phyloP scores from a whole-genome alignment of 441 rosid genomes.

The Populus hybrid region DNA sequence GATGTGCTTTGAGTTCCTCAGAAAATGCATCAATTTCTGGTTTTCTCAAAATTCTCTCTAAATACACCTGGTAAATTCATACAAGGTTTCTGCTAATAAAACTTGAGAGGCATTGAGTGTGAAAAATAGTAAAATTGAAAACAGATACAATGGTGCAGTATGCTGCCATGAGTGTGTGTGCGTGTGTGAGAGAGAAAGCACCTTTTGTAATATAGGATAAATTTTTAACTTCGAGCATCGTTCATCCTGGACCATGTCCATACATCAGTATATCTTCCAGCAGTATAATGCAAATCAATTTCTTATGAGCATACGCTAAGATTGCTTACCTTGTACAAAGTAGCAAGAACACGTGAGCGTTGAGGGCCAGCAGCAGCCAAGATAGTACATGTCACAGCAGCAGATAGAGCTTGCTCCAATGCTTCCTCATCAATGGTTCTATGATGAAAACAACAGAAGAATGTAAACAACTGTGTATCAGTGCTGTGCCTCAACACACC shows the following conservation, averaged over 20 bases:
- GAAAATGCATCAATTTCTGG: constrained; percentile 96
- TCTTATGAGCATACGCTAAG: constrained; percentile 7
- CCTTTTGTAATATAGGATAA: constrained; percentile 96
- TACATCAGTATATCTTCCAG: constrained; percentile 22
- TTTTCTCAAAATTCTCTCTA: constrained; percentile 92
- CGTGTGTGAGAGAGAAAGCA: constrained; percentile 16
- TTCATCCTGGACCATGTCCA: constrained; percentile 70
- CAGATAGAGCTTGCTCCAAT: constrained; percentile 82
- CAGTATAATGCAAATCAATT: constrained; percentile 6
- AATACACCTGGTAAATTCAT: constrained; percentile 66
- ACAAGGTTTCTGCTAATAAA: not conserved
- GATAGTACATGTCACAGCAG: constrained; percentile 98
- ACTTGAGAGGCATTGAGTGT: not conserved
- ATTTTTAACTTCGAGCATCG: constrained; percentile 91
- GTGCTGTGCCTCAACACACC: not conserved
- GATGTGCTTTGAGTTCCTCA: constrained; percentile 94
- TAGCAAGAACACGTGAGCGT: constrained; percentile 97
- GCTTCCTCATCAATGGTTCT: constrained; percentile 97
- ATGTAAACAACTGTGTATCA: not conserved
- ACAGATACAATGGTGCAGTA: not conserved
- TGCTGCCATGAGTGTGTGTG: not conserved
- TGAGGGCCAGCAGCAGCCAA: constrained; percentile 99
- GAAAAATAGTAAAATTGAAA: constrained; percentile 4
- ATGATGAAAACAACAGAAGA: constrained; percentile 13
- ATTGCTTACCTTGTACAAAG: constrained; percentile 74